Conservation (phyloP, 2,329 filamentous ascomycete species). For the Sclerotinia borealis region DNA sequence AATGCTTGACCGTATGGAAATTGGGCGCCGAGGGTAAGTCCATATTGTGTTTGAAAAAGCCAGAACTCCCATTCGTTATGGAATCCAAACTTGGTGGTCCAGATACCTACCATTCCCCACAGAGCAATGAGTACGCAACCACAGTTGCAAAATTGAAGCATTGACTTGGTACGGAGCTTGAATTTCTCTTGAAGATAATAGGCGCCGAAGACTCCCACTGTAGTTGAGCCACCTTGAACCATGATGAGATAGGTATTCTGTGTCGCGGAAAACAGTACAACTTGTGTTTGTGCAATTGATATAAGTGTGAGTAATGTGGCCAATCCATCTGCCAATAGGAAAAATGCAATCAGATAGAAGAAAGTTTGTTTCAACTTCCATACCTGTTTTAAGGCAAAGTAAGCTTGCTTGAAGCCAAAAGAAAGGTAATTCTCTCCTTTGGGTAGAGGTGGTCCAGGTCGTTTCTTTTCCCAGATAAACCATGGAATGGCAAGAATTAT, state of each 20-base stretch:
- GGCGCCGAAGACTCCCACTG: conserved; percentile 24
- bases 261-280: conserved; percentile 28
- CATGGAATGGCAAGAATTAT: conserved; percentile 30
- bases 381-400: conserved; percentile 26
- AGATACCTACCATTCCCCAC: conserved; percentile 31
- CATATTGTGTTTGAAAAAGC: conserved; percentile 27
- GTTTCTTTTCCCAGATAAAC: conserved; percentile 32
- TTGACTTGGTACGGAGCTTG: conserved; percentile 28
- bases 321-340: conserved; percentile 30
- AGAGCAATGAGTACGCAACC: conserved; percentile 24
- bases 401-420: conserved; percentile 30
- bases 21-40: conserved; percentile 27
- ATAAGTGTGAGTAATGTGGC: conserved; percentile 26
- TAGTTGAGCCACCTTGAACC: conserved; percentile 27
- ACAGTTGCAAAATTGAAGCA: conserved; percentile 29
- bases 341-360: conserved; percentile 29
- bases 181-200: conserved; percentile 28
- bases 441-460: conserved; percentile 28
- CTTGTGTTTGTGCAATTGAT: conserved; percentile 29
- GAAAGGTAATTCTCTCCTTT: conserved; percentile 28
- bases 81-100: conserved; percentile 28
- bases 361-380: conserved; percentile 30
- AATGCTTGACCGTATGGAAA: conserved; percentile 31
- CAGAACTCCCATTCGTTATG: conserved; percentile 32
- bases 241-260: conserved; percentile 29